Evolutionary conservation across 169 alveolate species (phyloP), one percentile per base, ranked within the genome.

Genomic region (Plasmodium vinckei): DNA sequence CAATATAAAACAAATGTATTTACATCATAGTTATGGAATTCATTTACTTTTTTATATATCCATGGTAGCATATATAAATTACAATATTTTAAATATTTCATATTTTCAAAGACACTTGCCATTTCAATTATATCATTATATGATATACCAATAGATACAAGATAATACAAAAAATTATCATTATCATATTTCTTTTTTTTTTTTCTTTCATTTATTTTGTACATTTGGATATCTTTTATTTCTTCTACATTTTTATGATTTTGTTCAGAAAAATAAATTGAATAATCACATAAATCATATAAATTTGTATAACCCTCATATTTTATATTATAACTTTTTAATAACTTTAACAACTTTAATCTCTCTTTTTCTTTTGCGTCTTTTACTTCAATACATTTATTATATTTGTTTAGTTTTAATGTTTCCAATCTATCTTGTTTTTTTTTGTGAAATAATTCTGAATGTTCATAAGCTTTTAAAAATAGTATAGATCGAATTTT

Each of bases 41-140:
- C 68, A 17, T 77, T 77, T 19, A 77, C 54, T 64, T 77, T 77
- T 19, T 68, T 77, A 64, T 77, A 61, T 51, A 77, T 77, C 88
- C 88, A 77, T 23, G 88, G 88, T 7, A 77, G 47, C 88, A 77
- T 77, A 47, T 47, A 77, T 21, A 77, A 9, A 64, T 77, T 77
- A 53, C 88, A 49, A 63, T 64, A 7, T 44, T 77, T 63, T 56
- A 77, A 42, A 51, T 77, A 68, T 64, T 77, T 59, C 27, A 63
- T 77, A 9, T 77, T 77, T 77, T 77, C 44, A 23, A 77, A 77
- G 6, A 77, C 59, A 64, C 88, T 77, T 0, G 88, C 72, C 77
- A 77, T 64, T 12, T 63, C 53, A 13, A 77, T 77, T 23, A 77
- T 64, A 64, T 77, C 88, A 77, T 77, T 57, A 54, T 77, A 77